phyloP scores from a whole-genome alignment of 192 early-diverging fungal species.

The Umbelopsis vinacea region DNA sequence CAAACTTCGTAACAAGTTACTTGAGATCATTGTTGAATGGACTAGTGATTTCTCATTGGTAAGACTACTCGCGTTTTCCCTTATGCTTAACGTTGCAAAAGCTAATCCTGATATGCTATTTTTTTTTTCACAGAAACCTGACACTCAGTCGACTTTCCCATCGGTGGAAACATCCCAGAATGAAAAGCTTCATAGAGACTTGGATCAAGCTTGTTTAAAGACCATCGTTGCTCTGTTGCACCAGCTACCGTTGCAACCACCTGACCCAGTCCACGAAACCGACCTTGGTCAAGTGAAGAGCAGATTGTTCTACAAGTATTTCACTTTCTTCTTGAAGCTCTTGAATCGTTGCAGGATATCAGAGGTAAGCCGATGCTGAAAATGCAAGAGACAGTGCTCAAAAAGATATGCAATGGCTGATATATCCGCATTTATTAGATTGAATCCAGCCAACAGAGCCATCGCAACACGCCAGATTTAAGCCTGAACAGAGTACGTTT shows the following conservation, averaged over 20 bases:
- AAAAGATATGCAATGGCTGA: neutral
- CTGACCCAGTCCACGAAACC: conserved; percentile 59
- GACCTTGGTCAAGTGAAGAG: conserved; percentile 66
- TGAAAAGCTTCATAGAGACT: conserved; percentile 71
- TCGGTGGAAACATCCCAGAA: conserved; percentile 50
- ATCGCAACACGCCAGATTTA: conserved; percentile 18
- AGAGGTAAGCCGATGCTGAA: conserved; percentile 44
- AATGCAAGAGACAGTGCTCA: too few species aligned
- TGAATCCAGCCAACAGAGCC: conserved; percentile 8
- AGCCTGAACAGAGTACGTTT: conserved; percentile 3
- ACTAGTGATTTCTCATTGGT: conserved; percentile 72
- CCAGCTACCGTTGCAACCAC: conserved; percentile 74
- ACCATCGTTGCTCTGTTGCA: conserved; percentile 71
- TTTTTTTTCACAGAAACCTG: conserved; percentile 26
- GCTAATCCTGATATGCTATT: neutral
- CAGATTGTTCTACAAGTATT: conserved; percentile 71
- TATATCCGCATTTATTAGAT: neutral
- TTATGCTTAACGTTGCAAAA: neutral
- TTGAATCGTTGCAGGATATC: conserved; percentile 66
- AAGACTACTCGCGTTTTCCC: neutral
- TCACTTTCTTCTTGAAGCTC: conserved; percentile 78
- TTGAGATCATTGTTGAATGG: conserved; percentile 78
- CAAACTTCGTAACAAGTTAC: conserved; percentile 69
- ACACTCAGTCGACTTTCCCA: conserved; percentile 26
- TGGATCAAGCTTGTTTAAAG: conserved; percentile 80